Conservation (phyloP, 1,284 basidiomycete genomes). For the Microbotryum silenes-acaulis region DNA sequence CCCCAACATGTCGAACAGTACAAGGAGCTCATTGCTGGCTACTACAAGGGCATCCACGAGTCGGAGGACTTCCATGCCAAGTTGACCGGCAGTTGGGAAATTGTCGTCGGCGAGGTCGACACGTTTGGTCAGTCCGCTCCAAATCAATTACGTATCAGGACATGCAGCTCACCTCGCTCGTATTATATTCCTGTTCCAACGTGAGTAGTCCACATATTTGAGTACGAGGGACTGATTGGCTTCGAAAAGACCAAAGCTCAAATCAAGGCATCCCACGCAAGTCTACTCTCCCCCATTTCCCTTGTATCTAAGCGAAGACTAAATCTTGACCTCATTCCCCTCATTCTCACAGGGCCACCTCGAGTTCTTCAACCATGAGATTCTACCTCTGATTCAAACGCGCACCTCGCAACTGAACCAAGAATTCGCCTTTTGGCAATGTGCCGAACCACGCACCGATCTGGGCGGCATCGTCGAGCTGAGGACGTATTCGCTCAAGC, state of each 20-base stretch:
- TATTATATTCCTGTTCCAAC: background rate
- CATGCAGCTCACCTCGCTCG: background rate
- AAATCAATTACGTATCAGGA: background rate
- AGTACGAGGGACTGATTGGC: slow-evolving; percentile 81
- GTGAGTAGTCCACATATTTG: slow-evolving; percentile 60
- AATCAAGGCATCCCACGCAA: slow-evolving; percentile 45
- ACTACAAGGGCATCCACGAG: slow-evolving; percentile 67
- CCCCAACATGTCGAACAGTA: slow-evolving; percentile 72
- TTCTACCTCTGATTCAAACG: slow-evolving; percentile 40
- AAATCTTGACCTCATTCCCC: no score
- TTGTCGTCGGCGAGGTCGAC: slow-evolving; percentile 75
- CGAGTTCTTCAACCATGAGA: slow-evolving; percentile 52
- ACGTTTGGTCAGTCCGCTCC: slow-evolving; percentile 53
- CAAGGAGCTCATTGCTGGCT: slow-evolving; percentile 58
- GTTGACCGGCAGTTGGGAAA: slow-evolving; percentile 85
- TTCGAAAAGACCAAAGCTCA: slow-evolving; percentile 53
- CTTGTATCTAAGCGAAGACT: background rate
- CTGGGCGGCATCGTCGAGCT: slow-evolving; percentile 87
- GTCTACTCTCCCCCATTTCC: slow-evolving; percentile 20
- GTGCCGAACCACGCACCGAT: slow-evolving; percentile 72
- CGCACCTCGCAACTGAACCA: slow-evolving; percentile 58
- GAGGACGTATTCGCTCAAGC: slow-evolving; percentile 61
- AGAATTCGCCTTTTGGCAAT: slow-evolving; percentile 82
- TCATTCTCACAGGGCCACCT: slow-evolving; percentile 50
- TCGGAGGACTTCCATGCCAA: slow-evolving; percentile 68